Evolutionary conservation across 1,284 basidiomycete species (phyloP), one percentile per base, ranked within the genome.

Genomic region (Peniophora sp.): DNA sequence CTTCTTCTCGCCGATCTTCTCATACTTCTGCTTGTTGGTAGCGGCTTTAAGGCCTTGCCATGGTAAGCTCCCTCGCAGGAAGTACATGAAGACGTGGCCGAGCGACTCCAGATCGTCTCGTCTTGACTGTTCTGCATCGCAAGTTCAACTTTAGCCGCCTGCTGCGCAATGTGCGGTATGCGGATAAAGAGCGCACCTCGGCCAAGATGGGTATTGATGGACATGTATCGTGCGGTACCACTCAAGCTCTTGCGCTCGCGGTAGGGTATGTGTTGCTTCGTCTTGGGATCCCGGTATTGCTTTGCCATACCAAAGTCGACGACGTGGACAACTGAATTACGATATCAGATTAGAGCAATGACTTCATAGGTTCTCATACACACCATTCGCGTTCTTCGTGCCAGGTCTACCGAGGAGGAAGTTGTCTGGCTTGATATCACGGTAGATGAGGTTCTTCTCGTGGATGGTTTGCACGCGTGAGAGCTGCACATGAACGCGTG

Each of bases 1-100:
- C 76, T 97, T 97, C 83, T 97, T 97, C 75, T 97, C 94, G 55
- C 93, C 93, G 65, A 97, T 97, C 76, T 96, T 97, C 74, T 97
- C 94, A 72, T 97, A 97, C 76, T 97, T 97, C 72, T 96, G 92
- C 76, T 97, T 97, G 75, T 97, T 96, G 54, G 92, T 97, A 18
- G 92, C 92, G 37, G 92, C 94, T 71, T 96, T 97, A 58, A 97
- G 81, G 49, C 94, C 94, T 66, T 97, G 94, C 94, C 93, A 97
- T 24, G 94, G 94, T 47, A 97, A 68, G 54, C 91, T 88, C 35
- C 94, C 94, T 50, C 94, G 83, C 47, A 97, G 70, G 70, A 97
- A 97, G 75, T 97, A 97, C 88, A 97, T 94, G 72, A 97, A 97
- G 57, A 97, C 94, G 70, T 97, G 93, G 3, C 94, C 94, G 5